Base-by-base conservation (phyloP, 1,284 basidiomycete genomes). In the Fomes fomentarius region DNA sequence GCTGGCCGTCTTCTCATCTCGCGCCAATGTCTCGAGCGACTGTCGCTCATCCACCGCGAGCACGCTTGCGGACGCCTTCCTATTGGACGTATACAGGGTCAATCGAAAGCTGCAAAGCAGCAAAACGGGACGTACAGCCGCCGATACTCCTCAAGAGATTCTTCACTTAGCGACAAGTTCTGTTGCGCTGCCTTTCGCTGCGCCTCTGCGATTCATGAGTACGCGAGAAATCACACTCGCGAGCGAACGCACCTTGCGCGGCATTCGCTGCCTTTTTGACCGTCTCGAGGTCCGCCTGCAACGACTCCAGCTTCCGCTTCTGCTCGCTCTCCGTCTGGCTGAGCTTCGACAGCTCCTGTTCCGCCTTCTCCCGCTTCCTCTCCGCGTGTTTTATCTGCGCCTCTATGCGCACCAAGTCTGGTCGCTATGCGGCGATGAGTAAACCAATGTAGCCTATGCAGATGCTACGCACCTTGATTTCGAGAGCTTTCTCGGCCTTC, bases 21-120 rank as follows among this genome's bases (percentile, higher is more conserved):
- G 85, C n/a, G 79, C 79, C 1, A 96, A 78, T 0, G 83, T 82
- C 60, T 96, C 93, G 4, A 97, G 80, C 21, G 87, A 79, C 68
- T 97, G 94, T 1, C 97, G 89, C 69, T 98, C 95, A 31, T 88
- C 82, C 0, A 95, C 86, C 0, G 92, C 94, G 38, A 89, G 81
- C 2, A 89, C 74, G 57, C 87, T 91, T 6, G 94, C 89, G 22
- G 80, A 75, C 0, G 87, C 85, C 76, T 94, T 94, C 38, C 92
- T 94, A 58, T 41, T 43, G 12, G n/a, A 12, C 19, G 11, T 14
- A 24, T 14, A 22, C 21, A 24, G 9, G 10, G 53, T 50, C 37
- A 43, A 24, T n/a, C 4, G 37, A 21, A 14, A 4, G 24, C 31
- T 22, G 33, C 15, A 4, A 3, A 35, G 25, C 17, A 6, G 39